Percentiles rank a stretch among this genome's conserved stretches.
These are phyloP conservation scores for Gymnopilus junonius DNA, from an alignment of 768 basidiomycete species.

Conservation along the genomic window DNA sequence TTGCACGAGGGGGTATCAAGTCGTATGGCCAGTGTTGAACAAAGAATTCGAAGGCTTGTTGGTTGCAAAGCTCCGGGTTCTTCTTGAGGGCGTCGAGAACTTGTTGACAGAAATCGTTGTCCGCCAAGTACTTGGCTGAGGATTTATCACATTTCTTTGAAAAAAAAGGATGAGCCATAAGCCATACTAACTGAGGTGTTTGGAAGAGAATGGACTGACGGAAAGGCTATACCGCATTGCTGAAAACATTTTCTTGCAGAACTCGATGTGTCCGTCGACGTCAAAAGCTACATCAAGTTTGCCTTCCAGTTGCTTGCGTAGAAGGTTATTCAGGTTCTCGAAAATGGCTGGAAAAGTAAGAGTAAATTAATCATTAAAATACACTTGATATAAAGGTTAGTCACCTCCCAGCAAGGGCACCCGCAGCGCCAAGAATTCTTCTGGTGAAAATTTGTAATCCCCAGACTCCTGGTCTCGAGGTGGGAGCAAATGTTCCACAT, in stretches of 20 bases:
- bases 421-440: slow-evolving; percentile 38
- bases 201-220: slow-evolving; percentile 34
- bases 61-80: slow-evolving; percentile 34
- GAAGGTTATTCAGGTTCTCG: slow-evolving; percentile 41
- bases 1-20: background rate
- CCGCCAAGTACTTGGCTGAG: slow-evolving; percentile 24
- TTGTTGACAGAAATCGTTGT: slow-evolving; percentile 38
- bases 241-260: slow-evolving; percentile 50
- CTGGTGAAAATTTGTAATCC: slow-evolving; percentile 34
- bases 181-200: background rate
- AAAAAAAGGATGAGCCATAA: slow-evolving; percentile 12
- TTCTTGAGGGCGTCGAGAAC: slow-evolving; percentile 32
- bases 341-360: slow-evolving; percentile 47
- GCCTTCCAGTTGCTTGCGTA: slow-evolving; percentile 32
- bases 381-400: background rate
- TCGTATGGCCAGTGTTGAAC: background rate
- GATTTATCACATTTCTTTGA: slow-evolving; percentile 16
- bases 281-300: slow-evolving; percentile 24
- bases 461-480: slow-evolving; percentile 14
- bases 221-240: slow-evolving; percentile 52
- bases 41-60: slow-evolving; percentile 35
- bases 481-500: slow-evolving; percentile 26
- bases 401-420: slow-evolving; percentile 33
- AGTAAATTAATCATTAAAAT: background rate
- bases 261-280: slow-evolving; percentile 43